These are phyloP conservation scores for Tricharina praecox DNA, from an alignment of 495 filamentous ascomycete species.

Conservation along the genomic window DNA sequence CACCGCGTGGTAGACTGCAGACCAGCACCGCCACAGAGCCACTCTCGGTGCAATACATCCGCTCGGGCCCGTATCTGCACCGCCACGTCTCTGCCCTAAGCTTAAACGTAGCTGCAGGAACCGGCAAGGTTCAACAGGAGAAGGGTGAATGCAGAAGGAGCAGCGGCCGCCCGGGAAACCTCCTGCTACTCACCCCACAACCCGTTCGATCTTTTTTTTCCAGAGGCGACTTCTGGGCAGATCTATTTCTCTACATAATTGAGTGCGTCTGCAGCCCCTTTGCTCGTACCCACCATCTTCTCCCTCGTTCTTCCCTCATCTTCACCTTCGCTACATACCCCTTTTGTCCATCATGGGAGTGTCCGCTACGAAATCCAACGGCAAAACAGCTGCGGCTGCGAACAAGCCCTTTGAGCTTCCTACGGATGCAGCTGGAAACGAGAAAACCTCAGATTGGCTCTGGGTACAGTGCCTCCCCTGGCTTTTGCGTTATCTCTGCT, in stretches of 20 bases:
- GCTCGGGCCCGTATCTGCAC: not conserved
- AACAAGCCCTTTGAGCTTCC: too few relatives aligned
- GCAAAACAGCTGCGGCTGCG: too few relatives aligned
- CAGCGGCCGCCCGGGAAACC: not conserved
- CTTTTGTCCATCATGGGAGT: not conserved
- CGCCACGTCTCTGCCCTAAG: not conserved
- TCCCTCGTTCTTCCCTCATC: not conserved
- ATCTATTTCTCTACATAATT: too few relatives aligned
- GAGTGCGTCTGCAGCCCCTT: not conserved
- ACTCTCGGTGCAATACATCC: too few relatives aligned
- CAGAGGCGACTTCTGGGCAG: not conserved
- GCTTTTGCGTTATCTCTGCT: not conserved
- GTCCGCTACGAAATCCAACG: not conserved
- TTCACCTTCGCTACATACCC: not conserved
- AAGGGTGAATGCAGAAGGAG: not conserved
- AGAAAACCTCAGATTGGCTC: constrained; percentile 17
- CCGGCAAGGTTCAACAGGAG: not conserved
- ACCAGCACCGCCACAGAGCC: too few relatives aligned
- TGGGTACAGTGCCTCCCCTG: constrained; percentile 17
- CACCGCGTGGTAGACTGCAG: too few relatives aligned
- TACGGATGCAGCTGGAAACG: too few relatives aligned
- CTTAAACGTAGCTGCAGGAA: not conserved
- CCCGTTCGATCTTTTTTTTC: not conserved
- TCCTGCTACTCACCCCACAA: not conserved
- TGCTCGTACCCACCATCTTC: too few relatives aligned